phyloP scores from a whole-genome alignment of 768 basidiomycete species.

The Lentinula sp. region DNA sequence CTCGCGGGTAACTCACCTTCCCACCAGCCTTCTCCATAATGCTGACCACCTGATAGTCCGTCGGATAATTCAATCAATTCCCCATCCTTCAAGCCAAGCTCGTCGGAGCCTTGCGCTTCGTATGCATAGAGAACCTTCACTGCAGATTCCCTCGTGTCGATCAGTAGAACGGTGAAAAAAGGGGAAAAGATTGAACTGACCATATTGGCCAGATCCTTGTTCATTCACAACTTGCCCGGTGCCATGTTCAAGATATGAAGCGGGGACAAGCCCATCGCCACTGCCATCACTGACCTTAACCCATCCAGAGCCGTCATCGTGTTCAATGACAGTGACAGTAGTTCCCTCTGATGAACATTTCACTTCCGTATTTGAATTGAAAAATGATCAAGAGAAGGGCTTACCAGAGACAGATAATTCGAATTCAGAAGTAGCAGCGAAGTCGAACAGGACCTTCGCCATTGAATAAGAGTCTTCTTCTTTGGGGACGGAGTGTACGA shows the following conservation, averaged over 20 bases:
- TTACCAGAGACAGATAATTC: constrained; percentile 65
- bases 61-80: constrained; percentile 59
- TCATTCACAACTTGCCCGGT: constrained; percentile 13
- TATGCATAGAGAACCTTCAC: constrained; percentile 85
- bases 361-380: constrained; percentile 10
- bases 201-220: constrained; percentile 39
- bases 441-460: constrained; percentile 71
- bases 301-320: constrained; percentile 86
- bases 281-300: constrained; percentile 59
- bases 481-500: constrained; percentile 34
- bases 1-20: constrained; percentile 47
- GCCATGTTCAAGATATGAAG: constrained; percentile 52
- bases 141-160: constrained; percentile 20
- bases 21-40: constrained; percentile 81
- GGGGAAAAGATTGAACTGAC: constrained; percentile 28
- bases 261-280: constrained; percentile 76
- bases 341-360: constrained; percentile 46
- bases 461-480: constrained; percentile 38
- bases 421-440: constrained; percentile 67
- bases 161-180: neutral
- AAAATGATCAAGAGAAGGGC: constrained; percentile 10
- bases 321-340: constrained; percentile 61
- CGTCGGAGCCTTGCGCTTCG: constrained; percentile 64
- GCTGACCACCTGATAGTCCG: constrained; percentile 53
- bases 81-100: constrained; percentile 57